These are phyloP conservation scores for Lodderomyces margitis DNA, from an alignment of 1,139 yeast species.

Conservation along the genomic window DNA sequence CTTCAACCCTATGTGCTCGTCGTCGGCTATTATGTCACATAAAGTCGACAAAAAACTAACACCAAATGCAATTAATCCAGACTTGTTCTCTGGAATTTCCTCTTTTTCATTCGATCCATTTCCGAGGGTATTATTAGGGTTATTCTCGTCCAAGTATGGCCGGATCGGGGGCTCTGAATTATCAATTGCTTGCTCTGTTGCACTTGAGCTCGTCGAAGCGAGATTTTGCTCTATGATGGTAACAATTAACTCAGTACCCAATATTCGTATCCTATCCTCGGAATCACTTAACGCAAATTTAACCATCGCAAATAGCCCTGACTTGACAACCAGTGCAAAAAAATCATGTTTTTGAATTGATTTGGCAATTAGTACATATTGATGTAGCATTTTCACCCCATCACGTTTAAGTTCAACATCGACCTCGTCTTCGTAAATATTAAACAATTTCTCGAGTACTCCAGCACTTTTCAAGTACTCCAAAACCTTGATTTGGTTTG, in stretches of 20 bases:
- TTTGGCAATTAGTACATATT: constrained; percentile 74
- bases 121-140: neutral
- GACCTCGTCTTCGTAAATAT: constrained; percentile 37
- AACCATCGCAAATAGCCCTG: constrained; percentile 70
- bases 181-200: constrained; percentile 17
- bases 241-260: constrained; percentile 82
- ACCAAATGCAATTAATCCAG: neutral
- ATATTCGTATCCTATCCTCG: constrained; percentile 52
- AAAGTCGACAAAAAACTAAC: neutral
- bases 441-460: constrained; percentile 54
- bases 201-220: constrained; percentile 45
- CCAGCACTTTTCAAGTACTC: constrained; percentile 58
- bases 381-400: constrained; percentile 79
- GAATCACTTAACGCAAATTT: constrained; percentile 65
- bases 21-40: constrained; percentile 53
- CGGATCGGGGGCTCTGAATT: constrained; percentile 1
- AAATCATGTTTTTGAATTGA: constrained; percentile 67
- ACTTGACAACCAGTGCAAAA: constrained; percentile 59
- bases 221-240: constrained; percentile 85
- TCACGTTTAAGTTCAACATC: constrained; percentile 37
- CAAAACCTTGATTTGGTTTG: constrained; percentile 70
- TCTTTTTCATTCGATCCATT: neutral
- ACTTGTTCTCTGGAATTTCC: neutral
- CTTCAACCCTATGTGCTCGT: constrained; percentile 68
- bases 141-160: neutral